Percentiles rank a stretch among this genome's conserved stretches.
phyloP scores from a whole-genome alignment of 495 filamentous ascomycete genomes.

The Venustampulla echinocandica region DNA sequence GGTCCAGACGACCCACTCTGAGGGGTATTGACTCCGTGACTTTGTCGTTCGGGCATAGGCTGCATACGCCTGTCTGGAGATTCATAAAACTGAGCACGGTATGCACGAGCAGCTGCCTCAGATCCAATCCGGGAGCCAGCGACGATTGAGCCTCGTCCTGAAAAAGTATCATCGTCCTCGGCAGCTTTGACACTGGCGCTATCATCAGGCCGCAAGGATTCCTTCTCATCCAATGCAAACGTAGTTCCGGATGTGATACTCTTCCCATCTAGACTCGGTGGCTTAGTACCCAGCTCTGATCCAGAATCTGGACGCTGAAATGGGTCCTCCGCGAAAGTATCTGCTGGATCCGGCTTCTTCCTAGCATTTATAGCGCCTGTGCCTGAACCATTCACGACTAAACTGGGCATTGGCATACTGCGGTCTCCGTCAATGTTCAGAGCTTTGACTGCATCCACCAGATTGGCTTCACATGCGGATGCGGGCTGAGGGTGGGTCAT shows the following conservation, averaged over 20 bases:
- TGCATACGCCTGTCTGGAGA: constrained; percentile 45
- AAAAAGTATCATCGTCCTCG: constrained; percentile 81
- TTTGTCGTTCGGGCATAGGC: constrained; percentile 32
- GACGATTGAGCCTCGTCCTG: constrained; percentile 59
- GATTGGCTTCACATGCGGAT: constrained; percentile 22
- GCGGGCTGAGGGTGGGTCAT: not conserved
- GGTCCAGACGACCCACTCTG: constrained; percentile 46
- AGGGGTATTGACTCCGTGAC: constrained; percentile 38
- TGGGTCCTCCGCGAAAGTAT: constrained; percentile 22
- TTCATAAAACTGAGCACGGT: constrained; percentile 69
- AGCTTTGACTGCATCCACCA: constrained; percentile 30
- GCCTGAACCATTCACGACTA: constrained; percentile 41
- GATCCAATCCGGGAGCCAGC: constrained; percentile 70
- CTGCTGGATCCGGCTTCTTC: constrained; percentile 12
- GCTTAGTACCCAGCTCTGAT: constrained; percentile 70
- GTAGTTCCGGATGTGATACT: constrained; percentile 86
- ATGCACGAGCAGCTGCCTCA: constrained; percentile 64
- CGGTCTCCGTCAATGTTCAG: constrained; percentile 22
- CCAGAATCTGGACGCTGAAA: constrained; percentile 52
- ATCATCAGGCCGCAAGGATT: constrained; percentile 85
- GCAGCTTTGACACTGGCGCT: constrained; percentile 84
- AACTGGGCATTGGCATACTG: constrained; percentile 31
- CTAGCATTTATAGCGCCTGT: constrained; percentile 9
- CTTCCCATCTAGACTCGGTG: constrained; percentile 81
- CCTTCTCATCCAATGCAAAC: constrained; percentile 89